A percentile compares a stretch with the other conserved stretches of the same genome.
These are phyloP conservation scores for Myrmaecium sp. DNA, from an alignment of 2,329 filamentous ascomycete genomes.

Conservation along the genomic window DNA sequence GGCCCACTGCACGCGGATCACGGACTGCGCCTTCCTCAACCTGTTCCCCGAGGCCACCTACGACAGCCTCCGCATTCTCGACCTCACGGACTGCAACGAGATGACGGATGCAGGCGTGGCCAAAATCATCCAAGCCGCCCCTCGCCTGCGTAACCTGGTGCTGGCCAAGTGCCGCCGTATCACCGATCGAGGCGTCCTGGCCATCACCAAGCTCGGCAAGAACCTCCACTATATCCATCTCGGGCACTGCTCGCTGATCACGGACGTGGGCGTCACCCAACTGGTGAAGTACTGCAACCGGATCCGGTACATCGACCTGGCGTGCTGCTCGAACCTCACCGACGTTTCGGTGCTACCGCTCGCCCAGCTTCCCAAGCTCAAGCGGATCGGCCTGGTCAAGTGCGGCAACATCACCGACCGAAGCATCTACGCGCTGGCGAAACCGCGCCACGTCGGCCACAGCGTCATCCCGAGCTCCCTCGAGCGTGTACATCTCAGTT, in stretches of 20 bases:
- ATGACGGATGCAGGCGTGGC: slow-evolving; percentile 77
- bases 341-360: slow-evolving; percentile 73
- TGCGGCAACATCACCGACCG: slow-evolving; percentile 79
- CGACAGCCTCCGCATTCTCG: slow-evolving; percentile 81
- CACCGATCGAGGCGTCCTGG: slow-evolving; percentile 72
- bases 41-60: slow-evolving; percentile 54
- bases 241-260: slow-evolving; percentile 83
- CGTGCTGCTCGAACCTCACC: slow-evolving; percentile 82
- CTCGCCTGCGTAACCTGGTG: slow-evolving; percentile 79
- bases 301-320: slow-evolving; percentile 92
- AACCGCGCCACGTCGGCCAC: slow-evolving; percentile 37
- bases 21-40: slow-evolving; percentile 72
- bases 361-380: slow-evolving; percentile 76
- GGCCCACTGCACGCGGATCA: slow-evolving; percentile 68
- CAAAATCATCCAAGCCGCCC: slow-evolving; percentile 72
- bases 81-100: slow-evolving; percentile 74
- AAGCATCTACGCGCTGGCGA: slow-evolving; percentile 72
- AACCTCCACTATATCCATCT: slow-evolving; percentile 95
- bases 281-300: slow-evolving; percentile 77
- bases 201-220: slow-evolving; percentile 80
- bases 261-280: slow-evolving; percentile 70
- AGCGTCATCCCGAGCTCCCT: slow-evolving; percentile 49
- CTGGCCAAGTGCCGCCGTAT: slow-evolving; percentile 88
- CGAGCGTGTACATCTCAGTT: slow-evolving; percentile 90
- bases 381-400: slow-evolving; percentile 89